These are phyloP conservation scores for Juglanconis juglandina DNA, from an alignment of 2,329 filamentous ascomycete genomes.

Conservation along the genomic window DNA sequence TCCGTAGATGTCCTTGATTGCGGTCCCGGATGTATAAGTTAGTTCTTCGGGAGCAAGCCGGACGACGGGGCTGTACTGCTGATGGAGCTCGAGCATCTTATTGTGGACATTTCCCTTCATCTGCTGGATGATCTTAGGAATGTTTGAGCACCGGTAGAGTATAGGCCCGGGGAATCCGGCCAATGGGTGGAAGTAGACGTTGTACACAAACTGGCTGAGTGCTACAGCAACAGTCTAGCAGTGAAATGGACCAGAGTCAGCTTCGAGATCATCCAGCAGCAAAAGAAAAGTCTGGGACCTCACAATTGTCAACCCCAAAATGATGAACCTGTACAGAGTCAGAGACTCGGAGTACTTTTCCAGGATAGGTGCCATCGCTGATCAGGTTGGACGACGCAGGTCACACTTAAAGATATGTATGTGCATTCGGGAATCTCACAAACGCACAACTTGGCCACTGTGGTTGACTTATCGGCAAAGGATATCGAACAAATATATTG, in stretches of 20 bases:
- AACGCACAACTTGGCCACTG: too few relatives aligned
- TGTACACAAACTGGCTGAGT: constrained; percentile 14
- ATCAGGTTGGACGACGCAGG: background rate
- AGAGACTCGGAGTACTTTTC: background rate
- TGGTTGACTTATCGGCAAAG: too few relatives aligned
- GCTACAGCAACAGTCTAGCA: background rate
- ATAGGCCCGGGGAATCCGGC: constrained; percentile 14
- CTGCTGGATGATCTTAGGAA: constrained; percentile 18
- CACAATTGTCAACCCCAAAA: background rate
- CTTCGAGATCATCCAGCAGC: background rate
- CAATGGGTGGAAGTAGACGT: constrained; percentile 18
- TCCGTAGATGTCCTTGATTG: constrained; percentile 16
- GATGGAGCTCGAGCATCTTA: constrained; percentile 15
- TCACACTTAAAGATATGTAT: background rate
- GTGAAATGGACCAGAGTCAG: background rate
- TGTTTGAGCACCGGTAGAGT: constrained; percentile 15
- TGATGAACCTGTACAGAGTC: background rate
- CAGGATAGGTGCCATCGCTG: constrained; percentile 4
- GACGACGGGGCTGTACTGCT: constrained; percentile 17
- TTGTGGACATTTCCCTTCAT: constrained; percentile 14
- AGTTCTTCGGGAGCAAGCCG: constrained; percentile 18
- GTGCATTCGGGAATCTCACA: too few relatives aligned
- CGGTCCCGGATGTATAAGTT: constrained; percentile 14
- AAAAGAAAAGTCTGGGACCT: background rate
- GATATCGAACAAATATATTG: too few relatives aligned